Evolutionary conservation across 2,329 filamentous ascomycete species (phyloP).

Genomic region (Cordyceps farinosa): DNA sequence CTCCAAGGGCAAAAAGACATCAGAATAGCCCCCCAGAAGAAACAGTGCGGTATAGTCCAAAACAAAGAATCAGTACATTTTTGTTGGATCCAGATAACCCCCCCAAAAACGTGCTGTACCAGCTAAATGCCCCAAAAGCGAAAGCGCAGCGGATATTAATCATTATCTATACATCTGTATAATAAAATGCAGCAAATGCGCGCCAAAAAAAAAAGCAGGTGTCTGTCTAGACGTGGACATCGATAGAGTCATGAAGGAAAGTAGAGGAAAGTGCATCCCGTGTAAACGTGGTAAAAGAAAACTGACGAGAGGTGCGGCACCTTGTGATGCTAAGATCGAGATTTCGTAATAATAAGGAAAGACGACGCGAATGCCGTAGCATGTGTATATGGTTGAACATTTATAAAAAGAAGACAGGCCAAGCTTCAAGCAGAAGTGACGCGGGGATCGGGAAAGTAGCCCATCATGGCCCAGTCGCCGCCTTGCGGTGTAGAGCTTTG

Average conservation of each 20-base stretch:
- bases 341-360: not conserved
- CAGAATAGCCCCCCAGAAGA: not conserved
- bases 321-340: not conserved
- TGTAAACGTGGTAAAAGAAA: not conserved
- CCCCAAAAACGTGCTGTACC: not conserved
- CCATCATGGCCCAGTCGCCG: conserved; percentile 33
- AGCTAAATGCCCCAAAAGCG: not conserved
- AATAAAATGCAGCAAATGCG: conserved; percentile 3
- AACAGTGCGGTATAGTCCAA: not conserved
- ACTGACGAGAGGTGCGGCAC: not conserved
- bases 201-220: conserved; percentile 3
- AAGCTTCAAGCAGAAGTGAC: conserved; percentile 29
- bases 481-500: conserved; percentile 18
- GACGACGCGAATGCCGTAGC: not conserved
- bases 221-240: conserved; percentile 17
- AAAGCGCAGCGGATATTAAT: conserved; percentile 12
- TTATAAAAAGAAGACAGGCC: not conserved
- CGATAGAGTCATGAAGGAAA: conserved; percentile 16
- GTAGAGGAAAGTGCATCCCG: not conserved
- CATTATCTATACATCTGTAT: conserved; percentile 15
- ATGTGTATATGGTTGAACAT: conserved; percentile 2
- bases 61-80: not conserved
- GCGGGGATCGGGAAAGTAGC: conserved; percentile 33
- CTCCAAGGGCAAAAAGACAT: not conserved
- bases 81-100: not conserved